Percentiles rank a stretch among this genome's conserved stretches.
Conservation (phyloP, 2,329 filamentous ascomycete genomes). For the Coniochaeta sp. region DNA sequence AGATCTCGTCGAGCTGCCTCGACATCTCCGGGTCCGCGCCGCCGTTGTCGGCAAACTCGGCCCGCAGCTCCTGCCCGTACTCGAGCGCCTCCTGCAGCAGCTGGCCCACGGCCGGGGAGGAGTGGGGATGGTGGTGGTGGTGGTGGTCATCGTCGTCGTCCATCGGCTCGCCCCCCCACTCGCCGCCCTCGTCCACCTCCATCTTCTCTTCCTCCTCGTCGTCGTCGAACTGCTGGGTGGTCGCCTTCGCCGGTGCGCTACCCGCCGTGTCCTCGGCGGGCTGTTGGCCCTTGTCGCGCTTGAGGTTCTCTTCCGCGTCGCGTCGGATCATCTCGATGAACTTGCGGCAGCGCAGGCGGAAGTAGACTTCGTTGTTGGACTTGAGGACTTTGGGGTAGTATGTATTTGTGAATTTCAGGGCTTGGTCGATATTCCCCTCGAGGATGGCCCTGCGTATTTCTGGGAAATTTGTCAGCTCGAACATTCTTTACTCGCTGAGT, state of each 20-base stretch:
- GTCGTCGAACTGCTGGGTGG: slow-evolving; percentile 29
- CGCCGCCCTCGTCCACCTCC: slow-evolving; percentile 42
- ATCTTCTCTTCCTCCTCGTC: slow-evolving; percentile 35
- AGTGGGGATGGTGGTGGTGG: too few species aligned
- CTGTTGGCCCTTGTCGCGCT: slow-evolving; percentile 27
- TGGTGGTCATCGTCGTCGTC: too few species aligned
- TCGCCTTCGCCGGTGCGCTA: slow-evolving; percentile 32
- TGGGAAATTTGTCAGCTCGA: slow-evolving; percentile 26
- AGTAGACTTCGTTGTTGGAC: slow-evolving; percentile 77
- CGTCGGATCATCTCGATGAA: slow-evolving; percentile 91
- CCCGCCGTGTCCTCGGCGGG: not conserved
- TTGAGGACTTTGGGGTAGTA: slow-evolving; percentile 77
- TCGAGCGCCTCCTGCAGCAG: slow-evolving; percentile 63
- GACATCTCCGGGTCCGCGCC: slow-evolving; percentile 56
- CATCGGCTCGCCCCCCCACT: slow-evolving; percentile 44
- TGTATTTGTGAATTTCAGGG: slow-evolving; percentile 70
- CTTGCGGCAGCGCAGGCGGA: slow-evolving; percentile 80
- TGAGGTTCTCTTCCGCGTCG: slow-evolving; percentile 56
- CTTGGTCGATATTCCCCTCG: slow-evolving; percentile 85
- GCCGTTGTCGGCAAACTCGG: slow-evolving; percentile 65
- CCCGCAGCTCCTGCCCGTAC: slow-evolving; percentile 73
- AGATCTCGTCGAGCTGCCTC: slow-evolving; percentile 74
- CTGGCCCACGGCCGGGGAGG: slow-evolving; percentile 16
- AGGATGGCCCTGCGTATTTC: slow-evolving; percentile 82
- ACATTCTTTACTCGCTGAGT: not conserved